Evolutionary conservation across 2,329 filamentous ascomycete genomes (phyloP), one percentile per base, ranked within the genome.

Genomic region (Metarhizium humberi): DNA sequence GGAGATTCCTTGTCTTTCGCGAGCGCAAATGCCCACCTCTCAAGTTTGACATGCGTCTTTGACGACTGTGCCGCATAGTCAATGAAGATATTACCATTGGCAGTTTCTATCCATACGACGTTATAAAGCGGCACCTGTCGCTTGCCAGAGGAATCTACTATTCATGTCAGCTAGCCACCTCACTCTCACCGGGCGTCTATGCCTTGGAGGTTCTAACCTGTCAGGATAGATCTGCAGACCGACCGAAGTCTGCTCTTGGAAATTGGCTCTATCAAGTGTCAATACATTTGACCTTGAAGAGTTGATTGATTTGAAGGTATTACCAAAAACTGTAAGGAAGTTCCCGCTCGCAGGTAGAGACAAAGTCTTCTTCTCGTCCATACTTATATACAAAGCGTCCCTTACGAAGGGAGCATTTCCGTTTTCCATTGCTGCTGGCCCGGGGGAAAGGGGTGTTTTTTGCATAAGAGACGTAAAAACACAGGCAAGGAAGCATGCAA

Each of bases 71-170:
- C 72, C 50, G 90, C 90, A 68, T 90, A 94, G 52, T 86, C 82
- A 66, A 97, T 84, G 7, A 79, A 80, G 51, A 96, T 72, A 34
- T 79, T 77, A 54, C 75, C 75, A 48, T 79, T 75, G 51, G 76
- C 74, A 32, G 87, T 67, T 60, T 89, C 84, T 43, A 87, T 89
- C 86, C 90, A 95, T 51, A 96, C 83, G 58, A 96, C 74, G 67
- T 95, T 88, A 73, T 89, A 92, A 58, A 90, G 86, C 2, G 88
- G 85, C 34, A 96, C 86, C 5, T 64, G 63, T 25, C 67, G 60
- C 11, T 62, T 65, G 8, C 60, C 55, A 48, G 56, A 51, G n/a
- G 58, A 56, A 52, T 61, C 68, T 70, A 51, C 34, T 34, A 45
- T 40, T 18, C 10, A 36, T 46, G 55, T 55, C 42, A 59, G 57